Evolutionary conservation across 2,329 filamentous ascomycete genomes (phyloP), one percentile per base, ranked within the genome.

Genomic region (Fusarium abutilonis): DNA sequence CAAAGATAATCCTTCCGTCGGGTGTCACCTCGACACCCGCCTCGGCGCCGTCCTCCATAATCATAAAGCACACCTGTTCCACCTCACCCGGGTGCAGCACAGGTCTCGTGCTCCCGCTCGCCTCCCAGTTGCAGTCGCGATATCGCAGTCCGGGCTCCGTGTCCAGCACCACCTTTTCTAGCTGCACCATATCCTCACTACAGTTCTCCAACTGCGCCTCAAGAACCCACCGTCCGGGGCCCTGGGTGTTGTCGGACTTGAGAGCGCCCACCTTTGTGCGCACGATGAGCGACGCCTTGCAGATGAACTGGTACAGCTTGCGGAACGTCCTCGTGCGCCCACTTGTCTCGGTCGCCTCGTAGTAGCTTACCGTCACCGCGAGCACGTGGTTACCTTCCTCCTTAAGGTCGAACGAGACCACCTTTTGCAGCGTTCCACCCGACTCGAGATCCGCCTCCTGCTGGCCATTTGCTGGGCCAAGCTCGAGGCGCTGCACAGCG

Each of bases 121-220:
- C 70, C 51, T 80, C 79, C 84, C 85, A 87, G 67, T 89, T 88
- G 63, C 84, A 83, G 57, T 85, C 84, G 35, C 76, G 76, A 64
- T 81, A 85, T 41, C 70, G 67, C 46, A 88, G 73, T 4, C 83
- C 83, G 2, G 76, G 68, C 62, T 82, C 83, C 7, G 83, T 76
- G 49, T 87, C 82, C 53, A 89, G 74, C 29, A 78, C 77, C 28
- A 88, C 85, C 59, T 79, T 80, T 76, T 96, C 91, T 47, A 99
- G 82, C 71, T 91, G 86, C 64, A 98, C 89, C 5, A 88, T 81
- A 40, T 89, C 88, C 73, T 97, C 93, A 42, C 92, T 92, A 72
- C 93, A 91, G 76, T 98, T 99, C 80, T 99, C 95, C 56, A 99
- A 77, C 78, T 99, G 95, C 23, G 94, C 95, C 76, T 99, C 95